Conservation (phyloP, 176 grass and related monocot species). For the Paspalum notatum region DNA sequence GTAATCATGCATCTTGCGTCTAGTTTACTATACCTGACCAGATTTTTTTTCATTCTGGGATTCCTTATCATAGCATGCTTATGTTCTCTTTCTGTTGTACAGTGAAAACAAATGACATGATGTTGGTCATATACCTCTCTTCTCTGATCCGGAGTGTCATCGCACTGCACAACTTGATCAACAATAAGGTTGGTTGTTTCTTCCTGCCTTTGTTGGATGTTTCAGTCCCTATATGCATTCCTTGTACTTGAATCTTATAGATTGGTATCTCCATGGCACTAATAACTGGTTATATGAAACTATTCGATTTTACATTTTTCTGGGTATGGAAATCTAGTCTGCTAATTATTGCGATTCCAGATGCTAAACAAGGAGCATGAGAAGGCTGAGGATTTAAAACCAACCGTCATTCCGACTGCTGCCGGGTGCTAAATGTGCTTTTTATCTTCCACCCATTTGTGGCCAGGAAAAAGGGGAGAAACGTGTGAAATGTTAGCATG, state of each 20-base stretch:
- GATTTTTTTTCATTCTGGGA: neutral
- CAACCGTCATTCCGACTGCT: conserved; percentile 44
- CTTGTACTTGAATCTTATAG: neutral
- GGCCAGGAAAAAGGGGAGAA: neutral
- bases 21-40: neutral
- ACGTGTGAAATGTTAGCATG: too few species aligned
- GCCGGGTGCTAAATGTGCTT: conserved; percentile 54
- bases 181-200: conserved; percentile 75
- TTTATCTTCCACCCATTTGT: neutral
- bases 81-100: conserved; percentile 40
- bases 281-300: neutral
- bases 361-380: conserved; percentile 97
- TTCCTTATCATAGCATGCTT: conserved; percentile 19
- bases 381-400: conserved; percentile 80
- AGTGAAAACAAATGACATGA: conserved; percentile 99
- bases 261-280: neutral
- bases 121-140: conserved; percentile 95
- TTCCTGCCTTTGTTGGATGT: neutral
- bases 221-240: neutral
- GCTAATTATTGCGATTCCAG: conserved; percentile 38
- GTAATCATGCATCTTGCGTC: conserved; percentile 45
- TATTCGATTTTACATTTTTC: neutral
- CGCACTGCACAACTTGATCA: conserved; percentile 97
- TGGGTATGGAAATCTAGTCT: neutral
- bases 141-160: conserved; percentile 93